Conservation (phyloP, 257 asterid species). For the Avicennia marina region DNA sequence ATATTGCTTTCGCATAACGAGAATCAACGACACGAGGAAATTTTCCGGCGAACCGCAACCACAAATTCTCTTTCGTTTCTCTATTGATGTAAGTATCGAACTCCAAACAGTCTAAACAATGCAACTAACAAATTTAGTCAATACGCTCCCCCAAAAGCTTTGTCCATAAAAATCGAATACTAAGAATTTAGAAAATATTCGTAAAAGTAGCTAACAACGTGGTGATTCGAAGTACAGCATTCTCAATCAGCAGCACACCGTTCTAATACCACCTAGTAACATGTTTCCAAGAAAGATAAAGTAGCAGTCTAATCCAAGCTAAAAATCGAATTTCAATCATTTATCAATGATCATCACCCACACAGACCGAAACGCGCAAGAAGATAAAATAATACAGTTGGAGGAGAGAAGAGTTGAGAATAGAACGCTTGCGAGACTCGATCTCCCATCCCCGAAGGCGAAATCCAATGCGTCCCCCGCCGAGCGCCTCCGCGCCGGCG, state of each 20-base stretch:
- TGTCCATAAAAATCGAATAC: too few species aligned
- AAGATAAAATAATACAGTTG: slow-evolving; percentile 40
- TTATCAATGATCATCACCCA: neutral
- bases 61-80: neutral
- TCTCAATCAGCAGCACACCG: neutral
- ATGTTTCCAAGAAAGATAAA: neutral
- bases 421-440: slow-evolving; percentile 74
- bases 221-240: slow-evolving; percentile 8
- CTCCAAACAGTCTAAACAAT: neutral
- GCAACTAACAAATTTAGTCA: neutral
- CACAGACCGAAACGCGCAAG: neutral
- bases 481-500: slow-evolving; percentile 52
- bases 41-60: neutral
- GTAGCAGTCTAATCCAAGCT: slow-evolving; percentile 2
- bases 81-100: neutral
- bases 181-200: too few species aligned
- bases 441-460: slow-evolving; percentile 73
- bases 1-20: slow-evolving; percentile 4
- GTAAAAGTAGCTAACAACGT: slow-evolving; percentile 16
- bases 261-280: neutral
- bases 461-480: slow-evolving; percentile 40
- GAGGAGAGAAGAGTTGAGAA: slow-evolving; percentile 69
- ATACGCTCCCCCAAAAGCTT: slow-evolving; percentile 6
- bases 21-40: slow-evolving; percentile 7
- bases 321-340: slow-evolving; percentile 1